phyloP scores from a whole-genome alignment of 148 eudicot genomes.

The Silene uniflora region DNA sequence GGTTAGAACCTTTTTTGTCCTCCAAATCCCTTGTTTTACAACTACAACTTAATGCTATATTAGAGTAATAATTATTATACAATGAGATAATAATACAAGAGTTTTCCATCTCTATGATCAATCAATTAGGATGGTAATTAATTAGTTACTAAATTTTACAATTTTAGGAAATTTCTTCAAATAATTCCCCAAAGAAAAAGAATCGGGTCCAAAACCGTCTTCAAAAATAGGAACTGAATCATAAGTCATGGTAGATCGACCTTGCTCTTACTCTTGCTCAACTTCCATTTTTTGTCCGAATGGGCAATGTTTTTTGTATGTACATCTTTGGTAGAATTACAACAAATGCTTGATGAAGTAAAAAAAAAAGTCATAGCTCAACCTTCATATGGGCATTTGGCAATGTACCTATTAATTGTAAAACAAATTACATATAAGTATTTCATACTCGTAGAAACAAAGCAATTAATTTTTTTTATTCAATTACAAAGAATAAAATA shows the following conservation, averaged over 20 bases:
- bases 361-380: slow-evolving; percentile 30
- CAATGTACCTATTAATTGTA: slow-evolving; percentile 40
- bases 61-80: slow-evolving; percentile 3
- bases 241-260: slow-evolving; percentile 18
- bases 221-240: slow-evolving; percentile 22
- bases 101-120: slow-evolving; percentile 19
- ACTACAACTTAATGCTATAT: slow-evolving; percentile 22
- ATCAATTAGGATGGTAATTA: slow-evolving; percentile 28
- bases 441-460: background rate
- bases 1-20: slow-evolving; percentile 2
- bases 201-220: slow-evolving; percentile 20
- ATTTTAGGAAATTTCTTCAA: slow-evolving; percentile 21
- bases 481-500: too few relatives aligned
- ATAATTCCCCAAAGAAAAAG: slow-evolving; percentile 38
- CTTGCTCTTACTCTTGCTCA: background rate
- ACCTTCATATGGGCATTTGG: slow-evolving; percentile 62
- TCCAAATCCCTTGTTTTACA: slow-evolving; percentile 14
- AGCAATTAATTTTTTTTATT: background rate
- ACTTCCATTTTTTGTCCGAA: slow-evolving; percentile 13
- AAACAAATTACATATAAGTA: background rate
- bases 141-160: slow-evolving; percentile 31
- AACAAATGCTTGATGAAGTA: slow-evolving; percentile 9
- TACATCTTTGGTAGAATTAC: slow-evolving; percentile 25
- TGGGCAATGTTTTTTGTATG: slow-evolving; percentile 19
- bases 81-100: slow-evolving; percentile 18